phyloP scores from a whole-genome alignment of 345 rosid genomes.

The Erodium maritimum region DNA sequence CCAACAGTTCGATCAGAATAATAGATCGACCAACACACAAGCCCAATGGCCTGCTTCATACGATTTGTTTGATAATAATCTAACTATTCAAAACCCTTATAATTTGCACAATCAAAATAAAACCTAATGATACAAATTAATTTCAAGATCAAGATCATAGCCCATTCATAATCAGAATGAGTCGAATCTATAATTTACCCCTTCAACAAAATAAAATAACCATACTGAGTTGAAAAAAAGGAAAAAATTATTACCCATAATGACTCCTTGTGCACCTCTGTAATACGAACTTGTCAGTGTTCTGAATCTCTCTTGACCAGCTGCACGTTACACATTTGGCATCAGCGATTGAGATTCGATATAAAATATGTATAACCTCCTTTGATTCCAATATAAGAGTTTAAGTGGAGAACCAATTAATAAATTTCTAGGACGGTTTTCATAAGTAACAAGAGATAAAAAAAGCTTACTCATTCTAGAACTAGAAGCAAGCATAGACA shows the following conservation, averaged over 20 bases:
- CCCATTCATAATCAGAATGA: background rate
- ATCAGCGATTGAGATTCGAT: background rate
- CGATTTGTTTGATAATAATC: too few relatives aligned
- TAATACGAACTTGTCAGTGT: conserved; percentile 88
- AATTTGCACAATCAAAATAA: too few relatives aligned
- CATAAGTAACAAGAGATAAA: background rate
- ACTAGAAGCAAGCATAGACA: background rate
- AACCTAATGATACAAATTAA: background rate
- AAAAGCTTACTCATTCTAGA: background rate
- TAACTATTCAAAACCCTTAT: too few relatives aligned
- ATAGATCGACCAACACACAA: too few relatives aligned
- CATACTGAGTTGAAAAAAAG: conserved; percentile 1
- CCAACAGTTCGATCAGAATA: conserved; percentile 3
- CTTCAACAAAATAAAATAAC: background rate
- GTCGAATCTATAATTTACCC: too few relatives aligned
- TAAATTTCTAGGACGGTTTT: background rate
- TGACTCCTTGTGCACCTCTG: conserved; percentile 93
- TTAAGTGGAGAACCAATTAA: too few relatives aligned
- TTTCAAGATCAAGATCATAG: background rate
- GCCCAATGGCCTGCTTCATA: too few relatives aligned
- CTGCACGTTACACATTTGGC: conserved; percentile 24
- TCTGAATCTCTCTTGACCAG: conserved; percentile 97
- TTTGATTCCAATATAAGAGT: background rate
- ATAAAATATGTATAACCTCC: background rate
- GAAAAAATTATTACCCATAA: conserved; percentile 53